Base-by-base conservation (phyloP, 768 basidiomycete species). In the Rhodosporidiobolus sp. region DNA sequence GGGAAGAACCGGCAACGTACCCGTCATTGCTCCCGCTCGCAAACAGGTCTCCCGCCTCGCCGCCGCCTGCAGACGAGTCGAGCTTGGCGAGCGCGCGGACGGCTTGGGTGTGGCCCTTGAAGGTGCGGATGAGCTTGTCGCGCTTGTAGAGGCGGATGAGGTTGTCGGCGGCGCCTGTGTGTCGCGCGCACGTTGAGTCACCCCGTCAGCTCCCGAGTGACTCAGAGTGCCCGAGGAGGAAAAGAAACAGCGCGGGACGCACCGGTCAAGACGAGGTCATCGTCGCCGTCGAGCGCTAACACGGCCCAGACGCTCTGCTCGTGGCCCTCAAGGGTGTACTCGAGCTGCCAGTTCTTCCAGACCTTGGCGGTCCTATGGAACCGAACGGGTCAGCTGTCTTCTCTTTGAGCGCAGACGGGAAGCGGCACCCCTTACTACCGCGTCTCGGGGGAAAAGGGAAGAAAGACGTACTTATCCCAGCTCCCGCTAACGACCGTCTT, bases 21-120 rank as follows among this genome's bases (percentile, higher is more conserved):
- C 90, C 91, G 80, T 99, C 96, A 77, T 99, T 98, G 24, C 90
- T 91, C 74, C 91, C 95, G 54, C 92, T 96, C 60, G 91, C 96
- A 80, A 99, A 99, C 11, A 93, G 91, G 73, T 64, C 62, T 65
- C 69, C 26, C 65, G 57, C 61, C 53, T 62, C 74, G 19, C 75
- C 76, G n/a, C 70, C 76, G 26, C 66, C 67, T 1, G 92, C 87
- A 79, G 92, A 90, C 22, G 89, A 88, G 34, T 69, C 67, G 17
- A 94, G 84, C 63, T 90, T 80, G 4, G 89, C 87, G 46, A 99
- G 82, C 11, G 89, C 90, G 73, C 96, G 88, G 26, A 99, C 95
- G 24, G 55, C 92, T 78, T 95, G 94, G 72, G 85, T 87, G 81
- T 99, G 96, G 4, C 94, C 95, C 49, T 84, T 84, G 80, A 87